A percentile compares a stretch with the other conserved stretches of the same genome.
Conservation (phyloP, 257 asterid genomes). For the Gentiana straminea region DNA sequence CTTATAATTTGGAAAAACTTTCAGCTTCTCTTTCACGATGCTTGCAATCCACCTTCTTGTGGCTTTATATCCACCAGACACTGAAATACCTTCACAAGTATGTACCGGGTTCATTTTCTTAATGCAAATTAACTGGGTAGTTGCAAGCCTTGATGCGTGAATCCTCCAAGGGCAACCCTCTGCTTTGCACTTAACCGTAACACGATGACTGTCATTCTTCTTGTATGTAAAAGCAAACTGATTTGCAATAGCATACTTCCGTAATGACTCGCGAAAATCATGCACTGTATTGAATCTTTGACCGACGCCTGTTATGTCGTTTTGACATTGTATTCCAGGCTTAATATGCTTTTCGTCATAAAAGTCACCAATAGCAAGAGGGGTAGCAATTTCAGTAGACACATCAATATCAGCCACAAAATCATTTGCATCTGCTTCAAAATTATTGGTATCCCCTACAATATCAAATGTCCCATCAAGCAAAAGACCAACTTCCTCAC, state of each 20-base stretch:
- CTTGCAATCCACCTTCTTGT: constrained; percentile 99
- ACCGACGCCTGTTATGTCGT: constrained; percentile 89
- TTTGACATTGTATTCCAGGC: constrained; percentile 87
- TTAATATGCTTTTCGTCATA: constrained; percentile 61
- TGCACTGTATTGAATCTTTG: constrained; percentile 92
- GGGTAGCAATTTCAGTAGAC: constrained; percentile 42
- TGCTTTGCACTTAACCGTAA: constrained; percentile 92
- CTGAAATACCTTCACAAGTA: constrained; percentile 78
- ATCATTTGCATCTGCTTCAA: constrained; percentile 28
- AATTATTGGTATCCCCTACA: constrained; percentile 58
- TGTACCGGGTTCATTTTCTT: constrained; percentile 90
- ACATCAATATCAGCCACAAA: constrained; percentile 34
- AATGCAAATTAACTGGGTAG: constrained; percentile 90
- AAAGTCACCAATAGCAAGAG: constrained; percentile 31
- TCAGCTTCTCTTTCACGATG: constrained; percentile 85
- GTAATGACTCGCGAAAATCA: constrained; percentile 91
- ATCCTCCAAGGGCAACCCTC: constrained; percentile 98
- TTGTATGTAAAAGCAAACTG: constrained; percentile 92
- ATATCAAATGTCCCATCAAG: constrained; percentile 63
- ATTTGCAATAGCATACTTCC: constrained; percentile 85
- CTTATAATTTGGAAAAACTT: constrained; percentile 74
- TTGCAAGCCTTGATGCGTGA: constrained; percentile 90
- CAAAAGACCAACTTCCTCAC: constrained; percentile 46
- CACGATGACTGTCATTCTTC: constrained; percentile 97
- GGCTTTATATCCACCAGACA: constrained; percentile 69